Percentiles rank a stretch among this genome's conserved stretches.
These are phyloP conservation scores for Knoxdaviesia proteae DNA, from an alignment of 2,329 filamentous ascomycete genomes.

Conservation along the genomic window DNA sequence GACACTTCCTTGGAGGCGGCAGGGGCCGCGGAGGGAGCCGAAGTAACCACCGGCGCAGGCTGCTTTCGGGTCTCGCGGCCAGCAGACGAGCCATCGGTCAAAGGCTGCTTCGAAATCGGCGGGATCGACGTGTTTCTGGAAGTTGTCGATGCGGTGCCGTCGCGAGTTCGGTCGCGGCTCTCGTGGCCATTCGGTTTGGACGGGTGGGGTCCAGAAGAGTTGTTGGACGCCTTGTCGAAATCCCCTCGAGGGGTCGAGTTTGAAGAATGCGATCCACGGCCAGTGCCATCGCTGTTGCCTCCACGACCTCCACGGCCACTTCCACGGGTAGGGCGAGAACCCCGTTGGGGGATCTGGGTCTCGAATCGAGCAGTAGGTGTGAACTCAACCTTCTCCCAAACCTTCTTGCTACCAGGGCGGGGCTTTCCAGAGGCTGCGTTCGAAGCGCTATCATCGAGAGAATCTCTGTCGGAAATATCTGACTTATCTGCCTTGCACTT, in stretches of 20 bases:
- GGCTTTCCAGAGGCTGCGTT: conserved; percentile 16
- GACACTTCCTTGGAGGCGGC: too few species aligned
- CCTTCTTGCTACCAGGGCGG: conserved; percentile 44
- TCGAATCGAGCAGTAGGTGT: conserved; percentile 73
- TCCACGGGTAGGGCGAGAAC: conserved; percentile 24
- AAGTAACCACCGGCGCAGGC: conserved; percentile 8
- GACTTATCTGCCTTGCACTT: conserved; percentile 46
- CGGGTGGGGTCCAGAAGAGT: conserved; percentile 7
- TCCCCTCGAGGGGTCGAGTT: conserved; percentile 7
- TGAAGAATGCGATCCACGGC: conserved; percentile 6
- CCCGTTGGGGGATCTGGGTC: conserved; percentile 48
- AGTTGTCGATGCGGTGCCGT: conserved; percentile 11
- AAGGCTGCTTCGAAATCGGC: conserved; percentile 20
- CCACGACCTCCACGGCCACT: conserved; percentile 22
- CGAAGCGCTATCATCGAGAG: conserved; percentile 27
- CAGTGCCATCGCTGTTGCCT: conserved; percentile 9
- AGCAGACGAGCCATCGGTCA: conserved; percentile 16
- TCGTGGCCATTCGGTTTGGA: conserved; percentile 13
- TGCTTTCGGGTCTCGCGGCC: conserved; percentile 26
- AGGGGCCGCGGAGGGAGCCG: too few species aligned
- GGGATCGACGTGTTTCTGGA: conserved; percentile 11
- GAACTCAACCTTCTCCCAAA: conserved; percentile 70
- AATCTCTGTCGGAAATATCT: conserved; percentile 16
- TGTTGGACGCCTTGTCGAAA: conserved; percentile 15
- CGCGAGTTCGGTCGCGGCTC: conserved; percentile 15